Evolutionary conservation across 768 basidiomycete species (phyloP).

Genomic region (Chalciporus piperatus): DNA sequence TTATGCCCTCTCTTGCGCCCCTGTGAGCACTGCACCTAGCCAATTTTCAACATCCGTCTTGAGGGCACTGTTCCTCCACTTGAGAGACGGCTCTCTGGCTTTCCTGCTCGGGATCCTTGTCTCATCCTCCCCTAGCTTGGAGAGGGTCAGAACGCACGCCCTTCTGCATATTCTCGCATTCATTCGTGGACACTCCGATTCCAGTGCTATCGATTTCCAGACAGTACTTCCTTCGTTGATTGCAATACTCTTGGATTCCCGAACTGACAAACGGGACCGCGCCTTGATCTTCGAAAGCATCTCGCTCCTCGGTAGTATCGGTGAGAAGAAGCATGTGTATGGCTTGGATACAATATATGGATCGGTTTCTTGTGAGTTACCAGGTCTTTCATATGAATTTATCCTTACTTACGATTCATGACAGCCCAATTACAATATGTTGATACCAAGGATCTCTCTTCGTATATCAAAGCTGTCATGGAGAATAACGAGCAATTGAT

Average conservation of each 20-base stretch:
- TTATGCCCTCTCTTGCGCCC: slow-evolving; percentile 65
- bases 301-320: slow-evolving; percentile 40
- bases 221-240: slow-evolving; percentile 70
- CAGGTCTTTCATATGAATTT: not conserved
- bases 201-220: slow-evolving; percentile 71
- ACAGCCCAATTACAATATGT: slow-evolving; percentile 61
- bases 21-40: slow-evolving; percentile 40
- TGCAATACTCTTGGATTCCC: slow-evolving; percentile 43
- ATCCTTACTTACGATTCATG: slow-evolving; percentile 23
- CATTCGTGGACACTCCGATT: slow-evolving; percentile 64
- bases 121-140: slow-evolving; percentile 31
- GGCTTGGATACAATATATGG: slow-evolving; percentile 76
- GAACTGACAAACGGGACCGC: slow-evolving; percentile 28
- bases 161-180: slow-evolving; percentile 79
- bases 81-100: slow-evolving; percentile 68
- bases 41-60: slow-evolving; percentile 56
- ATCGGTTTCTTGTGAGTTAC: slow-evolving; percentile 47
- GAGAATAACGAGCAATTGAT: slow-evolving; percentile 52
- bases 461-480: slow-evolving; percentile 53
- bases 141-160: slow-evolving; percentile 49
- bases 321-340: slow-evolving; percentile 54
- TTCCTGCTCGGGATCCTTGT: slow-evolving; percentile 80
- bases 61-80: slow-evolving; percentile 58
- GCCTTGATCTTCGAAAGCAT: slow-evolving; percentile 54
- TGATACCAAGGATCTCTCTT: slow-evolving; percentile 58